Conservation (phyloP, 805 yeast genomes). For the Pichia scutulata region DNA sequence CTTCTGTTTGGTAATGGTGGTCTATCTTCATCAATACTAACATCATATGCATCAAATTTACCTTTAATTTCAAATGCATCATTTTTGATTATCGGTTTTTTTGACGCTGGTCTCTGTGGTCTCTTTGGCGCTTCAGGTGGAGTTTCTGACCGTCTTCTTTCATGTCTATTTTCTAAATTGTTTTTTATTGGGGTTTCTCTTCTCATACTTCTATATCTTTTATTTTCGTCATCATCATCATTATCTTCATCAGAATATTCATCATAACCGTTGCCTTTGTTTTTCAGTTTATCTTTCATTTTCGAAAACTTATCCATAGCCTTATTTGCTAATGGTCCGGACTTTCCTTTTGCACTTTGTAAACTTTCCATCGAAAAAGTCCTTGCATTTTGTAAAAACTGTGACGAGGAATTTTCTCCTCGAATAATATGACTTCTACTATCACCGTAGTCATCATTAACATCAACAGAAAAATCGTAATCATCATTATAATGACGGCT, state of each 20-base stretch:
- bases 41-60: constrained; percentile 4
- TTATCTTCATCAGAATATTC: background rate
- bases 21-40: constrained; percentile 19
- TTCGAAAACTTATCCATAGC: constrained; percentile 9
- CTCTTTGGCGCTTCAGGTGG: background rate
- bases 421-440: background rate
- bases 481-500: background rate
- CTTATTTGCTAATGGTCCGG: constrained; percentile 10
- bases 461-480: constrained; percentile 1
- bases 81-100: background rate
- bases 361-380: constrained; percentile 10
- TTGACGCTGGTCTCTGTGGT: background rate
- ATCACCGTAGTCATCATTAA: constrained; percentile 2
- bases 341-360: constrained; percentile 9
- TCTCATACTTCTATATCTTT: background rate
- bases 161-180: constrained; percentile 1
- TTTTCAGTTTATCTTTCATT: constrained; percentile 10
- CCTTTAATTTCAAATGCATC: background rate
- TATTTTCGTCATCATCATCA: constrained; percentile 4
- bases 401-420: constrained; percentile 2
- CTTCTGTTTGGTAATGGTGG: constrained; percentile 22
- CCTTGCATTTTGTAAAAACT: constrained; percentile 7
- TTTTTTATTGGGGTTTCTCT: background rate
- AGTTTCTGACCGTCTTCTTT: background rate
- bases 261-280: background rate